Percentiles rank a stretch among this genome's conserved stretches.
Evolutionary conservation across 2,329 filamentous ascomycete species (phyloP).

Genomic region (Truncatella angustata): DNA sequence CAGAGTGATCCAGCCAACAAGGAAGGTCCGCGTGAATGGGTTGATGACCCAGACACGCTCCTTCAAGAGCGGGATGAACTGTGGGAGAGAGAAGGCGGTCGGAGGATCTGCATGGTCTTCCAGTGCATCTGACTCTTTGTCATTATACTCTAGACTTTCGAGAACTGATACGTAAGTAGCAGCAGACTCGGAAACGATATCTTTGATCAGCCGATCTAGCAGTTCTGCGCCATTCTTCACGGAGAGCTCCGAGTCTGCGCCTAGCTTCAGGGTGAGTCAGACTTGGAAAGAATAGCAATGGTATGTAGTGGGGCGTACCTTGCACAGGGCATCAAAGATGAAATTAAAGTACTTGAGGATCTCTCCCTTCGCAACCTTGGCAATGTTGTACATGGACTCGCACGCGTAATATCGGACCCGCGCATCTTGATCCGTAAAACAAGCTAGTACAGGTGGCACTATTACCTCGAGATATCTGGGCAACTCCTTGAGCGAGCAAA

Average conservation of each 20-base stretch:
- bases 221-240: constrained; percentile 98
- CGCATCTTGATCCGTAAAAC: constrained; percentile 97
- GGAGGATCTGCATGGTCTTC: constrained; percentile 54
- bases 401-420: constrained; percentile 97
- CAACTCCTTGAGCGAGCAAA: constrained; percentile 62
- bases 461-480: constrained; percentile 90
- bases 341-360: constrained; percentile 97
- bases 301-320: constrained; percentile 53
- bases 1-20: constrained; percentile 93
- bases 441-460: constrained; percentile 92
- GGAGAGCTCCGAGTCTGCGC: constrained; percentile 91
- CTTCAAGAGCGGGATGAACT: constrained; percentile 89
- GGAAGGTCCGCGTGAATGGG: constrained; percentile 89
- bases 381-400: constrained; percentile 99
- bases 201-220: constrained; percentile 89
- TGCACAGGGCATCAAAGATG: constrained; percentile 95
- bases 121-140: constrained; percentile 38
- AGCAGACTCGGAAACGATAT: constrained; percentile 93
- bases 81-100: constrained; percentile 86
- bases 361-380: constrained; percentile 97
- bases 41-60: constrained; percentile 94
- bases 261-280: constrained; percentile 58
- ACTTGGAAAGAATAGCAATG: background rate
- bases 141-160: constrained; percentile 54
- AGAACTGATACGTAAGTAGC: constrained; percentile 92